Evolutionary conservation across 1,284 basidiomycete genomes (phyloP), one percentile per base, ranked within the genome.

Genomic region (Puccinia hordei): DNA sequence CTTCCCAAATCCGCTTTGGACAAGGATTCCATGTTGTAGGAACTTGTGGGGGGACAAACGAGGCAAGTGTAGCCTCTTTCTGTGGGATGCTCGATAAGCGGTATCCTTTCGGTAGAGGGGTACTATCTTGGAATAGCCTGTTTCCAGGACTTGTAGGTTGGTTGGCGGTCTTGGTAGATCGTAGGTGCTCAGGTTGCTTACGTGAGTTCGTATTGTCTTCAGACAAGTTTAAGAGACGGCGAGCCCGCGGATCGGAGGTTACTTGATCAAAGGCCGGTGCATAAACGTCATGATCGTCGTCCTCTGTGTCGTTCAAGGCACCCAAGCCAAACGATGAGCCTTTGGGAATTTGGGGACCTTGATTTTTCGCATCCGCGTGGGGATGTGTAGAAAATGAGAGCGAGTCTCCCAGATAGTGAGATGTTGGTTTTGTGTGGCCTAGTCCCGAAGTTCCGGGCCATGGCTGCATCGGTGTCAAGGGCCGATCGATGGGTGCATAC

Each of bases 21-120:
- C 95, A 89, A 0, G 96, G 92, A 82, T 87, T 89, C 96, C 96
- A 98, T 22, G 89, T 91, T 78, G 89, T 85, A 0, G 95, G 94
- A 55, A 95, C 87, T 12, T 93, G 90, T 0, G 93, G 92, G 35
- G 93, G 86, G 33, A 53, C 44, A 84, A 93, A 95, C 91, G 93
- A 94, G 53, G 9, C 12, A 2, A 9, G 38, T 83, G 82, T 65
- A 44, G 2, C 46, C 12, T 38, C 69, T 8, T 41, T 77, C 73
- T 76, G 49, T n/a, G 22, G 15, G 55, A 33, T 33, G 46, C 30
- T 57, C 24, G 49, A 44, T 24, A 73, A 65, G 33, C 19, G 78
- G 49, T 46, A 57, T 80, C 76, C 68, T 41, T 72, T 69, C 19
- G 76, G 76, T 59, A 79, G 12, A 33, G 51, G 53, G n/a, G 76